Base-by-base conservation (phyloP, 2,329 filamentous ascomycete species). In the Cladosporium sp. region DNA sequence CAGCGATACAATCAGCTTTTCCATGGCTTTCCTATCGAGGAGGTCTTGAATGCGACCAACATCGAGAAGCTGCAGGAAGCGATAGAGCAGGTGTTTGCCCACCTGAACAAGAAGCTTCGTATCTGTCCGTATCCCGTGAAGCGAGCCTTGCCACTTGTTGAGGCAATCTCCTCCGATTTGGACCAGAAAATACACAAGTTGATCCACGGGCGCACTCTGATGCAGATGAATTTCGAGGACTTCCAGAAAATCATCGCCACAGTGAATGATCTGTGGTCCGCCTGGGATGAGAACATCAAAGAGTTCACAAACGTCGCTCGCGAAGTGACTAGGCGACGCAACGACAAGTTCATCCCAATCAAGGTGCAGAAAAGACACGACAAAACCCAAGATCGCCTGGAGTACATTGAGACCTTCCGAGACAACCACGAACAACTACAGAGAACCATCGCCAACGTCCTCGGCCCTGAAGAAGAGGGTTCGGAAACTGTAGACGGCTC, bases 1-100 rank as follows among this genome's bases (percentile, higher is more conserved):
- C 89, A 96, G 69, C 96, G 96, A 70, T 99, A 97, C 77, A 99
- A 99, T 67, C 89, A 95, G 72, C 80, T 99, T 19, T 97, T 99
- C 89, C 86, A 93, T 56, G 95, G 99, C 68, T 97, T 99, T 57
- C 93, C 93, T 0, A 77, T 99, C 29, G 92, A 97, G 65, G 93
- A 99, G 68, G 75, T 99, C 22, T 80, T 96, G 15, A 96, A 93
- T 13, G 91, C 93, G 1, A 95, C 91, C 0, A 92, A 91, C 1
- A 72, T 99, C 39, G 77, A 84, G 61, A 96, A 96, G 70, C 84
- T 95, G 2, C 84, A 93, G 63, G 91, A 97, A 62, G 88, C 93
- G 6, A 81, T 99, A 56, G 81, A 85, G 39, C 82, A 91, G 62
- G 96, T 99, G 56, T 99, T 99, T 68, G 80, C 75, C 41, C 95